Percentiles rank a stretch among this genome's conserved stretches.
These are phyloP conservation scores for Plasmopara halstedii DNA, from an alignment of 352 stramenopile genomes.

Conservation along the genomic window DNA sequence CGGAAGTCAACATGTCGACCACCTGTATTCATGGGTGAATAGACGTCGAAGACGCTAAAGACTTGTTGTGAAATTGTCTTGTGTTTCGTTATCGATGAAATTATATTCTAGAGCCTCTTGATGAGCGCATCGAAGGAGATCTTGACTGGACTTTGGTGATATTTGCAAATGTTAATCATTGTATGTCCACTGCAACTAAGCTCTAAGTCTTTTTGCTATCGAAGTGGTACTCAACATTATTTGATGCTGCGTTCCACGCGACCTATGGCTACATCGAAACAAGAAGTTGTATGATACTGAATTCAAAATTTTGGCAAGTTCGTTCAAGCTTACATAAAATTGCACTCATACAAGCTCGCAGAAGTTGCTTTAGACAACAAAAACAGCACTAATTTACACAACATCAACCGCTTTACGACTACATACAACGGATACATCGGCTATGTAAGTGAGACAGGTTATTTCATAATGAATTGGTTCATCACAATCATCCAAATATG, in stretches of 20 bases:
- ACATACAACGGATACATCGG: neutral
- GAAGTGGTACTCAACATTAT: neutral
- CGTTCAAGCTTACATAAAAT: neutral
- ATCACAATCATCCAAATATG: neutral
- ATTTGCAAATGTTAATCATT: neutral
- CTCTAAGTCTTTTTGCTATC: neutral
- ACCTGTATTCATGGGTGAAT: conserved; percentile 1
- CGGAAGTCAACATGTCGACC: neutral
- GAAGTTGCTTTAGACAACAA: neutral
- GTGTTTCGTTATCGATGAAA: conserved; percentile 1
- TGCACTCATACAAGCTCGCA: neutral
- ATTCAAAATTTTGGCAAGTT: neutral
- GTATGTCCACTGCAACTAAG: neutral
- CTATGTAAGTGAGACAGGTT: neutral
- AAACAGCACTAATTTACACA: neutral
- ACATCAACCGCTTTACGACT: neutral
- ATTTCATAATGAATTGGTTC: neutral
- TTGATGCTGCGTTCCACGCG: conserved; percentile 1
- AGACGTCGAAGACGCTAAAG: neutral
- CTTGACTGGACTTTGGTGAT: neutral
- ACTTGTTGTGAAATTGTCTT: conserved; percentile 3
- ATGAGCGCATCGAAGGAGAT: neutral
- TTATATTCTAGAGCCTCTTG: conserved; percentile 1
- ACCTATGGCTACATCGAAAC: conserved; percentile 7
- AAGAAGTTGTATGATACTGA: conserved; percentile 1